Evolutionary conservation across 768 basidiomycete genomes (phyloP).

Genomic region (Mycena epipterygia): DNA sequence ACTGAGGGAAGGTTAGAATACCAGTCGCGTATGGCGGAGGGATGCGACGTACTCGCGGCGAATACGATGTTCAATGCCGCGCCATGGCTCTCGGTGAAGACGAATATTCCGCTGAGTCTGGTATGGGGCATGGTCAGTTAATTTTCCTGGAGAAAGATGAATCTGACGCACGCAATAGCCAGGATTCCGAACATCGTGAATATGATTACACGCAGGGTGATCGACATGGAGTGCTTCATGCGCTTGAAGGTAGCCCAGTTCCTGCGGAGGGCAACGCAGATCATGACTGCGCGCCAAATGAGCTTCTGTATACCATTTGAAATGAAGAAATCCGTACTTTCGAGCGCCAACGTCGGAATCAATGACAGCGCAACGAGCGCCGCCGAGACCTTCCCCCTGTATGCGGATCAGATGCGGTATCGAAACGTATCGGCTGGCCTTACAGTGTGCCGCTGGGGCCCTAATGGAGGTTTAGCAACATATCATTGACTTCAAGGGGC

Average conservation of each 20-base stretch:
- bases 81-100: constrained; percentile 39
- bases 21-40: not conserved
- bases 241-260: constrained; percentile 40
- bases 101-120: constrained; percentile 42
- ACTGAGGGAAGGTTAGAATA: constrained; percentile 15
- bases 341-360: constrained; percentile 37
- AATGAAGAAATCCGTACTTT: constrained; percentile 24
- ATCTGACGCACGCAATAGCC: constrained; percentile 38
- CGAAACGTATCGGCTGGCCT: not conserved
- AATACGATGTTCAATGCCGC: constrained; percentile 40
- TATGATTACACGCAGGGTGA: constrained; percentile 40
- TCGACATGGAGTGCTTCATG: constrained; percentile 34
- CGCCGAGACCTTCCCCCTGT: constrained; percentile 38
- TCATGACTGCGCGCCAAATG: constrained; percentile 28
- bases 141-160: no score
- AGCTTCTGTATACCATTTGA: not conserved
- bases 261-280: constrained; percentile 37
- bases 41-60: constrained; percentile 31
- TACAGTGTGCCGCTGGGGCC: constrained; percentile 26
- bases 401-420: not conserved
- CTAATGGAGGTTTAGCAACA: constrained; percentile 8
- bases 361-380: constrained; percentile 32
- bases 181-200: constrained; percentile 41
- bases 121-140: not conserved
- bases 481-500: not conserved